phyloP scores from a whole-genome alignment of 1,284 basidiomycete genomes.

The Ustilago nuda region DNA sequence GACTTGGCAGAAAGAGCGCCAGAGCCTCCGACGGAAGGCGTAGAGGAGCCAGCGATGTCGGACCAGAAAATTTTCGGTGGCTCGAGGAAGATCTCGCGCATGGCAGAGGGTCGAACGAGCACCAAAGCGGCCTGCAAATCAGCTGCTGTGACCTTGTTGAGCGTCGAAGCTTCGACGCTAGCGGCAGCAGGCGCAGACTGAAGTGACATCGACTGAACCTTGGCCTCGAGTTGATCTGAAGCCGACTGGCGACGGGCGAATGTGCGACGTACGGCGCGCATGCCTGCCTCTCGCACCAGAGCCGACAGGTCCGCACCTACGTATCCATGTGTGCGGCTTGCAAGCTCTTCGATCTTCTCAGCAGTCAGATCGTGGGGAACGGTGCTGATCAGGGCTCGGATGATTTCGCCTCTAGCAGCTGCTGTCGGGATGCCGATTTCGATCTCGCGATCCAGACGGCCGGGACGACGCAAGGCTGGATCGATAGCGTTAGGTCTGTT shows the following conservation, averaged over 20 bases:
- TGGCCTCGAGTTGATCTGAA: slow-evolving; percentile 23
- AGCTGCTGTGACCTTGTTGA: slow-evolving; percentile 61
- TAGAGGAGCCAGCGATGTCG: slow-evolving; percentile 75
- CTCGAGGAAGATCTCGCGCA: slow-evolving; percentile 92
- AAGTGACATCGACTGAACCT: slow-evolving; percentile 43
- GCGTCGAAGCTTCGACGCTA: neutral
- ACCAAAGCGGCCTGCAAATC: slow-evolving; percentile 82
- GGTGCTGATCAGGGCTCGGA: slow-evolving; percentile 82
- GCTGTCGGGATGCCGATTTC: slow-evolving; percentile 95
- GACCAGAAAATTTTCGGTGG: slow-evolving; percentile 83
- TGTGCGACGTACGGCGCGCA: slow-evolving; percentile 83
- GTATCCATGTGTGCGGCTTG: slow-evolving; percentile 89
- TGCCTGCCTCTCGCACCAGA: slow-evolving; percentile 91
- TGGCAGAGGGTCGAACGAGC: slow-evolving; percentile 86
- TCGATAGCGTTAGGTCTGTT: slow-evolving; percentile 98
- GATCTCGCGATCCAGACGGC: slow-evolving; percentile 94
- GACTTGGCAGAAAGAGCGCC: slow-evolving; percentile 46
- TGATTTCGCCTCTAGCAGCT: slow-evolving; percentile 82
- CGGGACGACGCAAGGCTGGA: slow-evolving; percentile 91
- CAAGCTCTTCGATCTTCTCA: slow-evolving; percentile 77
- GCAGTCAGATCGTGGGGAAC: slow-evolving; percentile 80
- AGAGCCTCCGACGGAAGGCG: slow-evolving; percentile 29
- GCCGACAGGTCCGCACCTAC: slow-evolving; percentile 95
- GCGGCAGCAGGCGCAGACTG: neutral
- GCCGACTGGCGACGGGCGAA: slow-evolving; percentile 30